phyloP scores from a whole-genome alignment of 2,329 filamentous ascomycete species.

The Botryosphaeria agaves region DNA sequence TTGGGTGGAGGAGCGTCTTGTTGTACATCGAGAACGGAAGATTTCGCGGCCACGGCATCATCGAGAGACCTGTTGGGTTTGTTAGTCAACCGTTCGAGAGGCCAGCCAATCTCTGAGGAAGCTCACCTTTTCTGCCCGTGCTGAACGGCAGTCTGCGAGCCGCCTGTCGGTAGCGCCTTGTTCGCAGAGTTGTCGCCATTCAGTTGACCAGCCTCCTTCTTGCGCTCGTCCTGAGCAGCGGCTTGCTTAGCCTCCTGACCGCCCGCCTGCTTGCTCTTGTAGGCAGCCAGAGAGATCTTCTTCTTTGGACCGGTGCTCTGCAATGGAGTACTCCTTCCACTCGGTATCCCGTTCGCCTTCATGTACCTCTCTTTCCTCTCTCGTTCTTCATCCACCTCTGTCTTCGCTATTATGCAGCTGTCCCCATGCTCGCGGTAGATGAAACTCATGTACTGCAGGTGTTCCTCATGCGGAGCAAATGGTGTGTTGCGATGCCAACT shows the following conservation, averaged over 20 bases:
- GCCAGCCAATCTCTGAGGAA: too few relatives aligned
- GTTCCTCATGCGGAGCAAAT: conserved; percentile 36
- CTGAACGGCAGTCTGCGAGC: conserved; percentile 1
- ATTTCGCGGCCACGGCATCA: neutral
- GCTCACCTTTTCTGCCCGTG: conserved; percentile 1
- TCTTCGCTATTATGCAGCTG: conserved; percentile 28
- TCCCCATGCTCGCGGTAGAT: conserved; percentile 39
- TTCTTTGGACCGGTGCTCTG: conserved; percentile 31
- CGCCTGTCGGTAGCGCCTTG: neutral
- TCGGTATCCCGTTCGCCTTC: conserved; percentile 14
- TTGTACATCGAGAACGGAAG: too few relatives aligned
- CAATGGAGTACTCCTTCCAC: conserved; percentile 22
- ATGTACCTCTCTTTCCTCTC: conserved; percentile 19
- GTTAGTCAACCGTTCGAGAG: neutral
- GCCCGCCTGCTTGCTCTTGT: conserved; percentile 37
- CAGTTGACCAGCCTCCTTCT: conserved; percentile 3
- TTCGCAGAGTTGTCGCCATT: conserved; percentile 11
- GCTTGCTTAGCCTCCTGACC: conserved; percentile 13
- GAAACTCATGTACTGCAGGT: conserved; percentile 44
- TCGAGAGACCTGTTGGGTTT: neutral
- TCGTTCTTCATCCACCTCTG: conserved; percentile 36
- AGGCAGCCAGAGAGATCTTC: conserved; percentile 44
- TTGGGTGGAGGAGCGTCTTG: conserved; percentile 17
- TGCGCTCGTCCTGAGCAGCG: conserved; percentile 9
- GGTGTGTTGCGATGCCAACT: conserved; percentile 30